Conservation (phyloP, 2,329 filamentous ascomycete species). For the Dryadomyces sulphureus region DNA sequence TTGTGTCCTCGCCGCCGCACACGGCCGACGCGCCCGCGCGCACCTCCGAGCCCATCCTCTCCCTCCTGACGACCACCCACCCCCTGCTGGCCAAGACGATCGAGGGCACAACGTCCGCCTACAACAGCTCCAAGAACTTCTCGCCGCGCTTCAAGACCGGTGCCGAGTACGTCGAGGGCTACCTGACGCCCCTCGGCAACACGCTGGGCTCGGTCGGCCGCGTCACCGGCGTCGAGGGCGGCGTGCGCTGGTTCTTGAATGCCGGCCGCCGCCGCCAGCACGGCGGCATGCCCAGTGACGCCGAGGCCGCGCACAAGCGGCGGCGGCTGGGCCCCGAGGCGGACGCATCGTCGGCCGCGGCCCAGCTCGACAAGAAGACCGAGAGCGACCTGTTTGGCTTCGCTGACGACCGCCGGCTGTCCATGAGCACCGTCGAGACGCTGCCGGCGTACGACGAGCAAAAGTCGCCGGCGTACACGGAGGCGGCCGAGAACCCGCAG, state of each 20-base stretch:
- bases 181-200: conserved; percentile 72
- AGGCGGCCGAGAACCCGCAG: conserved; percentile 23
- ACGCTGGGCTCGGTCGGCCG: conserved; percentile 74
- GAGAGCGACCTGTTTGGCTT: conserved; percentile 12
- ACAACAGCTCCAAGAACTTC: conserved; percentile 78
- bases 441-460: conserved; percentile 75
- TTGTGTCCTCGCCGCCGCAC: conserved; percentile 44
- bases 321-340: conserved; percentile 17
- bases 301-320: conserved; percentile 38
- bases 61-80: conserved; percentile 76
- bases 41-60: conserved; percentile 60
- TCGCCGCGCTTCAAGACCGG: conserved; percentile 76
- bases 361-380: not conserved
- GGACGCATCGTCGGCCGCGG: not conserved
- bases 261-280: conserved; percentile 37
- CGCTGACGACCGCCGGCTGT: conserved; percentile 36
- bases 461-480: conserved; percentile 60
- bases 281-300: conserved; percentile 22
- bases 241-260: conserved; percentile 70
- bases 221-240: conserved; percentile 75
- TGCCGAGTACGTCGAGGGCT: conserved; percentile 81
- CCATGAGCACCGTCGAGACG: conserved; percentile 56
- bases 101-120: conserved; percentile 70
- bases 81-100: conserved; percentile 76
- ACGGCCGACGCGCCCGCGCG: conserved; percentile 19